Conservation (phyloP, 73 alveolate species). For the Paramecium primaurelia region DNA sequence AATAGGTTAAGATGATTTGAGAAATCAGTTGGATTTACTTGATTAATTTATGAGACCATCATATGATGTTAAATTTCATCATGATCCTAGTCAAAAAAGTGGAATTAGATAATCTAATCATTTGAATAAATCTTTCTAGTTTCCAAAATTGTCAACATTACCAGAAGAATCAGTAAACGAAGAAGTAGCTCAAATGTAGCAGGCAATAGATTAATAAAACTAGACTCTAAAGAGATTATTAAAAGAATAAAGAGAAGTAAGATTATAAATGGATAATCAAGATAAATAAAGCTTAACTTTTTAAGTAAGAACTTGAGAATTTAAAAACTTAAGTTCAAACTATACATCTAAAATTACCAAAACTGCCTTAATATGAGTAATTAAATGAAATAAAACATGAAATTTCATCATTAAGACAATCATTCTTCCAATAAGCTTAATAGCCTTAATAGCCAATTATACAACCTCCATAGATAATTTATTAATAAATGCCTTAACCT, state of each 20-base stretch:
- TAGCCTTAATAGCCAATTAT: neutral
- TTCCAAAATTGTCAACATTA: neutral
- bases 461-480: neutral
- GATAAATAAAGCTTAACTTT: neutral
- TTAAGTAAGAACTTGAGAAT: neutral
- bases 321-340: neutral
- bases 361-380: neutral
- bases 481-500: neutral
- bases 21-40: neutral
- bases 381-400: neutral
- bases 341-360: neutral
- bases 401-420: slow-evolving; percentile 1
- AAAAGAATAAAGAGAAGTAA: slow-evolving; percentile 30
- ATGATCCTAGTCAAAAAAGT: neutral
- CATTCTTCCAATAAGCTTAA: neutral
- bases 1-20: neutral
- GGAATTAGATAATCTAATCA: neutral
- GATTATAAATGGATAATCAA: neutral
- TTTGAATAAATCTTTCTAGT: slow-evolving; percentile 12
- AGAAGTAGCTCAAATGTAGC: slow-evolving; percentile 6
- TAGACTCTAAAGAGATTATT: neutral
- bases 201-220: neutral
- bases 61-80: neutral
- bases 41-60: neutral
- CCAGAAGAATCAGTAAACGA: neutral